phyloP scores from a whole-genome alignment of 1,284 basidiomycete genomes.

The Taiwanofungus camphoratus region DNA sequence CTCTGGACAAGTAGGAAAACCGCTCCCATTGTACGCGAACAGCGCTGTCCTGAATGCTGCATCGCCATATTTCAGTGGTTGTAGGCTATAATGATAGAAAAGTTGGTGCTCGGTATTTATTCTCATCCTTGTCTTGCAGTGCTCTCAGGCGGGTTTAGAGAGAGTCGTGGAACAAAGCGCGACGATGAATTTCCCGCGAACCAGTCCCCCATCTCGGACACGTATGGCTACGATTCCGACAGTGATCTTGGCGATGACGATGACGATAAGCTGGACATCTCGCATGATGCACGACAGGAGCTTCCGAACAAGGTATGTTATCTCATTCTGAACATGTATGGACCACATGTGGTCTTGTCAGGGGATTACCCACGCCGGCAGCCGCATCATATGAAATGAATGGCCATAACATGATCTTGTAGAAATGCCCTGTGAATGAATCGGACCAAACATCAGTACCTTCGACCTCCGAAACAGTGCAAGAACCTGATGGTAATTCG shows the following conservation, averaged over 20 bases:
- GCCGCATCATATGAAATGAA: background rate
- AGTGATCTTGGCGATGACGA: background rate
- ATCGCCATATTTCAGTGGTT: constrained; percentile 11
- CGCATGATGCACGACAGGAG: background rate
- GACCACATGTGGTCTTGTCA: no score
- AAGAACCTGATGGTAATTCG: background rate
- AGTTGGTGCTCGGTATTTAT: background rate
- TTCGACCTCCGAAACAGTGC: background rate
- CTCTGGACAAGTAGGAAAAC: constrained; percentile 10
- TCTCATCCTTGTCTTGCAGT: constrained; percentile 7
- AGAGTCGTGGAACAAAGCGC: constrained; percentile 11
- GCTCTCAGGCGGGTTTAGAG: constrained; percentile 13
- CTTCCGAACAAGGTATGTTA: background rate
- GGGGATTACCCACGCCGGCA: no score
- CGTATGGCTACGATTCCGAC: background rate
- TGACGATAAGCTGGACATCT: background rate
- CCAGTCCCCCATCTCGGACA: background rate
- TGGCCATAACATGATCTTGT: background rate
- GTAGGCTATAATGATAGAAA: no score
- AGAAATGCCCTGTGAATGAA: background rate
- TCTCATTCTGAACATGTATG: no score
- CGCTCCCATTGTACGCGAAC: constrained; percentile 14
- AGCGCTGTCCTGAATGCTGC: constrained; percentile 13
- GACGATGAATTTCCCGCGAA: constrained; percentile 10
- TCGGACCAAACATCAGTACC: background rate